Percentiles rank a stretch among this genome's conserved stretches.
Conservation (phyloP, 768 basidiomycete species). For the Termitomyces sp. region DNA sequence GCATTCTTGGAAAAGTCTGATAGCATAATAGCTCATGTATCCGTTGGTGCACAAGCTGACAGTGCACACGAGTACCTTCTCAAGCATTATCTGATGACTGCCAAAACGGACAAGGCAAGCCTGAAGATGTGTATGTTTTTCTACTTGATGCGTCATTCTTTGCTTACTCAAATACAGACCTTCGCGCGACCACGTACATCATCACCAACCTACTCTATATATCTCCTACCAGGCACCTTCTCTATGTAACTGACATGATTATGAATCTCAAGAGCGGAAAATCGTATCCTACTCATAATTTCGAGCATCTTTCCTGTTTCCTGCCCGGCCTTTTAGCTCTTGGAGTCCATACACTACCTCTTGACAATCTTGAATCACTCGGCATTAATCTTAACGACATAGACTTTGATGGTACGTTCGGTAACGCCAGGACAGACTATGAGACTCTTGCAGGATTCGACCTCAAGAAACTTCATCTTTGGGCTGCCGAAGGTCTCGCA, state of each 20-base stretch:
- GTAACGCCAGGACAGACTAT: constrained; percentile 29
- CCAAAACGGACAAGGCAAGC: constrained; percentile 50
- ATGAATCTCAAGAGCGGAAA: constrained; percentile 19
- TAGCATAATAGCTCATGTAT: constrained; percentile 31
- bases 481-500: constrained; percentile 72
- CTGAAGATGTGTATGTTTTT: constrained; percentile 58
- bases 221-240: constrained; percentile 54
- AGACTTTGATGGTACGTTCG: constrained; percentile 28
- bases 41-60: constrained; percentile 64
- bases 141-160: not conserved
- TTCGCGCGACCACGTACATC: constrained; percentile 55
- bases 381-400: constrained; percentile 42
- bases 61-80: constrained; percentile 76
- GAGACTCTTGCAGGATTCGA: constrained; percentile 36
- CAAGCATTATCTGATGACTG: constrained; percentile 67
- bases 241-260: constrained; percentile 59
- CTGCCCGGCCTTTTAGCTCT: constrained; percentile 71
- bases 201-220: constrained; percentile 62
- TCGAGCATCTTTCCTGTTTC: constrained; percentile 78
- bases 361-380: constrained; percentile 42
- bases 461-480: constrained; percentile 61
- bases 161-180: constrained; percentile 33
- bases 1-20: not conserved
- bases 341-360: constrained; percentile 56
- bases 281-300: constrained; percentile 37